Evolutionary conservation across 2,329 filamentous ascomycete genomes (phyloP).

Genomic region (Aspergillus floridensis): DNA sequence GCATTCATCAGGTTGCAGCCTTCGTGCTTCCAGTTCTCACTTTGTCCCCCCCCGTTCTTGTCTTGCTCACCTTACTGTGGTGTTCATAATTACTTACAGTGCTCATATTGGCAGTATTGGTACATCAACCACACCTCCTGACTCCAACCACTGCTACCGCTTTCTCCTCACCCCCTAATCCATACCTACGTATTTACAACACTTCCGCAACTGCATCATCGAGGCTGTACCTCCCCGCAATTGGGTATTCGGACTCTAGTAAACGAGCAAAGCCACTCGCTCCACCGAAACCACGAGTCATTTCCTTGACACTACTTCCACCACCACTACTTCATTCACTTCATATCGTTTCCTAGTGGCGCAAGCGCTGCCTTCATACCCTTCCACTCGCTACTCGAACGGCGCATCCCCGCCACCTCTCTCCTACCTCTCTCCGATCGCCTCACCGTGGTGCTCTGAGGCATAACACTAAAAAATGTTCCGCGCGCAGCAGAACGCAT

Average conservation of each 20-base stretch:
- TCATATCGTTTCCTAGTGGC: neutral
- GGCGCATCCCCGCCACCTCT: neutral
- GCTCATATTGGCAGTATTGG: neutral
- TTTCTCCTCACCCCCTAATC: neutral
- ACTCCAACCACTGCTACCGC: neutral
- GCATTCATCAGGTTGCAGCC: conserved; percentile 21
- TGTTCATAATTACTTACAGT: no score
- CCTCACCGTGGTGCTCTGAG: conserved; percentile 1
- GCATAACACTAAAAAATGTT: conserved; percentile 47
- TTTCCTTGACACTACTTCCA: neutral
- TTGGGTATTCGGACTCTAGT: neutral
- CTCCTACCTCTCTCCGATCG: neutral
- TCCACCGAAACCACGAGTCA: neutral
- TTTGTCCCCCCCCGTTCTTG: neutral
- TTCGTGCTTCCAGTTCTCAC: conserved; percentile 5
- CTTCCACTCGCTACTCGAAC: neutral
- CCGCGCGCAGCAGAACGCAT: conserved; percentile 63
- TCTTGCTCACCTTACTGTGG: neutral
- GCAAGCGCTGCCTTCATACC: neutral
- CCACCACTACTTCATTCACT: neutral
- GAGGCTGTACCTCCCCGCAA: neutral
- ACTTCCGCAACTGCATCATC: neutral
- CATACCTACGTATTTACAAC: neutral
- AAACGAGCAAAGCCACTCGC: neutral
- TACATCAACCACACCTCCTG: no score